A percentile compares a stretch with the other conserved stretches of the same genome.
Conservation (phyloP, 805 yeast species). For the Helenozyma baotianmanensis region DNA sequence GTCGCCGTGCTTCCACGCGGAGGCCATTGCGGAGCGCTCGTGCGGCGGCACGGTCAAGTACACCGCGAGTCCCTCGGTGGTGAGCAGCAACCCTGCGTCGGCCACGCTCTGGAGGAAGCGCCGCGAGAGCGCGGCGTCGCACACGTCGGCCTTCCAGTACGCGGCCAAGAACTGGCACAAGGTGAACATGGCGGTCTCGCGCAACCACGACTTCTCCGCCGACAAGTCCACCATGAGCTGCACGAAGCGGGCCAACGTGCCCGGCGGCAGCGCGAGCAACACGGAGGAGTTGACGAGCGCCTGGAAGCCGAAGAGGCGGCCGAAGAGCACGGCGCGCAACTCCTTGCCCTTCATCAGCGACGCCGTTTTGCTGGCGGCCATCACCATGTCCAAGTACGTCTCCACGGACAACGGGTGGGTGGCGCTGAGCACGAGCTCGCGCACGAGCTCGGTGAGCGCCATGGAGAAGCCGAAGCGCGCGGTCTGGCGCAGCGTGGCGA, state of each 20-base stretch:
- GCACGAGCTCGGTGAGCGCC: slow-evolving; percentile 69
- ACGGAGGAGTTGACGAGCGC: slow-evolving; percentile 50
- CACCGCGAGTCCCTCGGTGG: slow-evolving; percentile 79
- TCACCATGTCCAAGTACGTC: slow-evolving; percentile 35
- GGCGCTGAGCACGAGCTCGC: slow-evolving; percentile 28
- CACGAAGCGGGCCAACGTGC: slow-evolving; percentile 39
- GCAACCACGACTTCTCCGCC: slow-evolving; percentile 69
- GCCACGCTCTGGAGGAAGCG: slow-evolving; percentile 42
- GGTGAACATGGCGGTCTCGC: slow-evolving; percentile 76
- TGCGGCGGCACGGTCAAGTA: slow-evolving; percentile 49
- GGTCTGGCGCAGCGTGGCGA: slow-evolving; percentile 74
- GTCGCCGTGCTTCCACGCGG: slow-evolving; percentile 64
- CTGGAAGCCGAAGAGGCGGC: slow-evolving; percentile 80
- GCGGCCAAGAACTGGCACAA: slow-evolving; percentile 46
- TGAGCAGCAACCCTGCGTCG: slow-evolving; percentile 50
- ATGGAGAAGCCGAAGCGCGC: slow-evolving; percentile 86
- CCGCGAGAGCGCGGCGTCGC: slow-evolving; percentile 16
- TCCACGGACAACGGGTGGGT: slow-evolving; percentile 30
- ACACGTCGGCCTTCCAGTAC: slow-evolving; percentile 8
- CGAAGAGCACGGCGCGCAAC: slow-evolving; percentile 75
- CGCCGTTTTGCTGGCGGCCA: slow-evolving; percentile 28
- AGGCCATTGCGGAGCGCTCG: slow-evolving; percentile 10
- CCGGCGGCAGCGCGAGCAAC: slow-evolving; percentile 17
- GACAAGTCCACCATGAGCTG: slow-evolving; percentile 54
- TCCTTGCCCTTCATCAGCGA: slow-evolving; percentile 68